These are phyloP conservation scores for Euclidium syriacum DNA, from an alignment of 345 rosid genomes.

Conservation along the genomic window DNA sequence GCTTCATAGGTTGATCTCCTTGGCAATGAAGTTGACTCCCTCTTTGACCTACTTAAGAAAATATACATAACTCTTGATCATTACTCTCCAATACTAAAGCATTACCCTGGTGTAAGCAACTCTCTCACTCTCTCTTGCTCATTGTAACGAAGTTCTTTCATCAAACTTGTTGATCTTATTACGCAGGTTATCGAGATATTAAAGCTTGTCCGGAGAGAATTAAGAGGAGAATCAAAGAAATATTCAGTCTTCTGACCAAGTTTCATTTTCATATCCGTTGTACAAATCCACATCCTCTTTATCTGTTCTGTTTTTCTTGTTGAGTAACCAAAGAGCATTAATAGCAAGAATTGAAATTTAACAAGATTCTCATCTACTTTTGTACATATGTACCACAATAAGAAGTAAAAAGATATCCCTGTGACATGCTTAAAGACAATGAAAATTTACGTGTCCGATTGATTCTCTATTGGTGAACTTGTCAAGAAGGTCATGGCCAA, in stretches of 20 bases:
- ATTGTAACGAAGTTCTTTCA: not conserved
- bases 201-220: constrained; percentile 64
- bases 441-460: not conserved
- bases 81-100: constrained; percentile 73
- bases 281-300: not conserved
- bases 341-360: constrained; percentile 5
- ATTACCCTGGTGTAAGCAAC: constrained; percentile 79
- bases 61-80: constrained; percentile 85
- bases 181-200: constrained; percentile 68
- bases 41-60: constrained; percentile 64
- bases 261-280: not conserved
- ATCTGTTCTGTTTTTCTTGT: not conserved
- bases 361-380: not conserved
- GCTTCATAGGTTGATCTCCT: constrained; percentile 74
- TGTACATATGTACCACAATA: constrained; percentile 15
- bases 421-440: constrained; percentile 9
- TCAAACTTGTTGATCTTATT: not conserved
- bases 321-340: not conserved
- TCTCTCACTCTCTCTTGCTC: not conserved
- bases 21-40: constrained; percentile 71
- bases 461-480: constrained; percentile 21
- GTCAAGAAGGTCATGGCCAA: constrained; percentile 42
- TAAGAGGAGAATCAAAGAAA: constrained; percentile 57
- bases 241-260: not conserved
- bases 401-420: not conserved